phyloP scores from a whole-genome alignment of 768 basidiomycete genomes.

The Floccularia luteovirens region DNA sequence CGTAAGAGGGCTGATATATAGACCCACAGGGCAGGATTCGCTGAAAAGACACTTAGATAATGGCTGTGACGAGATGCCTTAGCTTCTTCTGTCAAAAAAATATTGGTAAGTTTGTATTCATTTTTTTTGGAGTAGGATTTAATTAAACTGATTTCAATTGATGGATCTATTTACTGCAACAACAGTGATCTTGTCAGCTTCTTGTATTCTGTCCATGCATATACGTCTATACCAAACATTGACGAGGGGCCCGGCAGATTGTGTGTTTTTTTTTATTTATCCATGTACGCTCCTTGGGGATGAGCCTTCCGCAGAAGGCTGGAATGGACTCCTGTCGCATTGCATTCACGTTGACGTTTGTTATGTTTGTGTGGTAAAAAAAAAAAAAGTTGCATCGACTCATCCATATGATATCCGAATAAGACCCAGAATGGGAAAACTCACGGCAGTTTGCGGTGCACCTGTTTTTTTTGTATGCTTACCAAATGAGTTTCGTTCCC shows the following conservation, averaged over 20 bases:
- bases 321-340: constrained; percentile 9
- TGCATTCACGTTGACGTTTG: constrained; percentile 2
- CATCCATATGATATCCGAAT: constrained; percentile 22
- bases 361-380: neutral
- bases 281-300: neutral
- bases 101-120: neutral
- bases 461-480: constrained; percentile 6
- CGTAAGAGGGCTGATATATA: constrained; percentile 40
- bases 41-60: constrained; percentile 80
- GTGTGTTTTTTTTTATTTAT: neutral
- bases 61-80: constrained; percentile 63
- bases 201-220: too few species aligned
- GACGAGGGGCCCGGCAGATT: neutral
- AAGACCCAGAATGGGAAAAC: constrained; percentile 16
- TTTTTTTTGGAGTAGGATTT: too few species aligned
- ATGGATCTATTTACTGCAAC: too few species aligned
- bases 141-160: too few species aligned
- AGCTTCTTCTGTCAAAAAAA: constrained; percentile 6
- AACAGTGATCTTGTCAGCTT: too few species aligned
- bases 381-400: neutral
- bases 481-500: neutral
- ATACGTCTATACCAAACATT: neutral
- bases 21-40: too few species aligned
- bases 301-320: constrained; percentile 12
- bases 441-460: constrained; percentile 12